Evolutionary conservation across 495 filamentous ascomycete genomes (phyloP).

Genomic region (Aspergillus baeticus): DNA sequence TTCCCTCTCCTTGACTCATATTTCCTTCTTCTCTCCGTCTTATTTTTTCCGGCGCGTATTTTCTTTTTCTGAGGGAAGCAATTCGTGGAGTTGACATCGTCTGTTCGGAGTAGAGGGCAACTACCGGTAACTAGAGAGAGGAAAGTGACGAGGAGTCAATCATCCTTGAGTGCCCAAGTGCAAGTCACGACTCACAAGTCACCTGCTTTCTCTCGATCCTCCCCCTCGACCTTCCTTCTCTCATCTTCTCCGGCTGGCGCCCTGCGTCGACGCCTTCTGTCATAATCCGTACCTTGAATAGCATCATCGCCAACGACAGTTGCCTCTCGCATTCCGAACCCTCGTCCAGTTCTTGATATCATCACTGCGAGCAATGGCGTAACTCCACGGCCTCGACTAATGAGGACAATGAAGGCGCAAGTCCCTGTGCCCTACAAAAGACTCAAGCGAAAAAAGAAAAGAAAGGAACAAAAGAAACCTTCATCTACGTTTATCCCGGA

Average conservation of each 20-base stretch:
- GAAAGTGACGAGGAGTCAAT: not conserved
- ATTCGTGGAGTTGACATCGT: not conserved
- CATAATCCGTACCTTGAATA: conserved; percentile 7
- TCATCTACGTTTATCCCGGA: not conserved
- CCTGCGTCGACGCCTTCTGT: conserved; percentile 2
- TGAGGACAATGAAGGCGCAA: conserved; percentile 19
- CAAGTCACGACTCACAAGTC: not conserved
- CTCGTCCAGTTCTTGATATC: conserved; percentile 18
- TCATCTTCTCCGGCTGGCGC: not conserved
- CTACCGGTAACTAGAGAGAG: too few relatives aligned
- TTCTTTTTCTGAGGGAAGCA: not conserved
- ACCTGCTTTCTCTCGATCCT: conserved; percentile 11
- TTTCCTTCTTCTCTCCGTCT: not conserved
- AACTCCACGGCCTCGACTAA: conserved; percentile 11
- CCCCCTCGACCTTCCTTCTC: not conserved
- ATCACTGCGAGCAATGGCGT: conserved; percentile 23
- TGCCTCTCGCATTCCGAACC: not conserved
- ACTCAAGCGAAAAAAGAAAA: conserved; percentile 19
- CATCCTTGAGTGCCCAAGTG: not conserved
- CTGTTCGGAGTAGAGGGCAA: not conserved
- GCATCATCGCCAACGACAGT: conserved; percentile 2
- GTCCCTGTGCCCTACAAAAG: conserved; percentile 12
- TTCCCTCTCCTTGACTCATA: conserved; percentile 2
- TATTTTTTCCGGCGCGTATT: not conserved
- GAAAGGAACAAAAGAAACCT: conserved; percentile 14